phyloP scores from a whole-genome alignment of 2,329 filamentous ascomycete genomes.

The Zalaria obscura region DNA sequence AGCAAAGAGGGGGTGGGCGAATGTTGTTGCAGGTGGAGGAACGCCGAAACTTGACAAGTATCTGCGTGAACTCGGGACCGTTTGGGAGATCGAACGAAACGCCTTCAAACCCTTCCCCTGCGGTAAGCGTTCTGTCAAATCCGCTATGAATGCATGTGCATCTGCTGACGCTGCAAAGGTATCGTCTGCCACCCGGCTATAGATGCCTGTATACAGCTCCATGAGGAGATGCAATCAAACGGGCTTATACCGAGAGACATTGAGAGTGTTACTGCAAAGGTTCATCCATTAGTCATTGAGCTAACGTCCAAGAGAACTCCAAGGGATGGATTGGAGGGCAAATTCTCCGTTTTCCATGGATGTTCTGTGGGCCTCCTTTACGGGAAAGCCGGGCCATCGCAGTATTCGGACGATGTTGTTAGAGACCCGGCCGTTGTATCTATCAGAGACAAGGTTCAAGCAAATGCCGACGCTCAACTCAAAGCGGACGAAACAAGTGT shows the following conservation, averaged over 20 bases:
- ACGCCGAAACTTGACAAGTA: conserved; percentile 25
- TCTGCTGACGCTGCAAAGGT: no score
- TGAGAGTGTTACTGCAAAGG: conserved; percentile 25
- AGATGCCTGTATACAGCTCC: conserved; percentile 35
- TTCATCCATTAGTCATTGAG: conserved; percentile 39
- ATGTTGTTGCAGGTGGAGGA: conserved; percentile 30
- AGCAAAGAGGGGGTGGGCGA: conserved; percentile 39
- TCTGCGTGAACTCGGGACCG: conserved; percentile 20
- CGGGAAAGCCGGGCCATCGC: conserved; percentile 35
- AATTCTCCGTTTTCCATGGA: conserved; percentile 43
- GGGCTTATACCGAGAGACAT: conserved; percentile 20
- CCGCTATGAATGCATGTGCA: no score
- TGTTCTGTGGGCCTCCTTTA: conserved; percentile 36
- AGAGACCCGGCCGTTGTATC: conserved; percentile 24
- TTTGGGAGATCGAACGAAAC: conserved; percentile 41
- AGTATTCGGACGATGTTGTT: conserved; percentile 37
- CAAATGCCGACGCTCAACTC: conserved; percentile 25
- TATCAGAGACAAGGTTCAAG: conserved; percentile 32
- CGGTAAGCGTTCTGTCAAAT: conserved; percentile 14
- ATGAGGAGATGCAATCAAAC: conserved; percentile 21
- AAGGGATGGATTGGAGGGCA: conserved; percentile 35
- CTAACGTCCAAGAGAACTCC: conserved; percentile 37
- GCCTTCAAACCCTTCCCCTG: conserved; percentile 44
- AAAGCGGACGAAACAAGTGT: conserved; percentile 29
- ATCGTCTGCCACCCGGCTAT: conserved; percentile 44